phyloP scores from a whole-genome alignment of 108 stramenopile genomes.

The Pinguiococcus pyrenoidosus region DNA sequence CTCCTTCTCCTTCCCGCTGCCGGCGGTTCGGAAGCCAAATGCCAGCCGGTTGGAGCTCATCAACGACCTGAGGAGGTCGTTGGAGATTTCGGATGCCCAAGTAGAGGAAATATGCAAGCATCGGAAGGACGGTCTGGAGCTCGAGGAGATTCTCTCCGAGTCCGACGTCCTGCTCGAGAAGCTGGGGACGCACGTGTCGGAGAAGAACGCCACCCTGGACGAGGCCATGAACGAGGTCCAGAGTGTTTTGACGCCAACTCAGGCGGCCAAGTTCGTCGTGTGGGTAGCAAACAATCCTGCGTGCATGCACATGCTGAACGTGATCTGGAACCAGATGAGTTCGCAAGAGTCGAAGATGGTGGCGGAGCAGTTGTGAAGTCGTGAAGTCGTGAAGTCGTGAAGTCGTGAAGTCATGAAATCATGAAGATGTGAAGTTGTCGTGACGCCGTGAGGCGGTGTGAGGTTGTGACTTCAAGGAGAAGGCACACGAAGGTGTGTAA shows the following conservation, averaged over 20 bases:
- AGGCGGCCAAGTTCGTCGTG: constrained; percentile 79
- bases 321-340: constrained; percentile 59
- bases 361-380: no score
- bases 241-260: constrained; percentile 45
- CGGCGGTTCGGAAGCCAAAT: background rate
- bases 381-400: no score
- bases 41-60: constrained; percentile 45
- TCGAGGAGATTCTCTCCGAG: constrained; percentile 45
- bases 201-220: constrained; percentile 52
- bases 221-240: constrained; percentile 59
- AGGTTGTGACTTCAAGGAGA: no score
- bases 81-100: constrained; percentile 55
- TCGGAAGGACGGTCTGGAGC: constrained; percentile 20
- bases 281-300: constrained; percentile 80
- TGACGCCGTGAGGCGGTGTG: no score
- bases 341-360: no score
- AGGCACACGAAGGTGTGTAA: no score
- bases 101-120: constrained; percentile 37
- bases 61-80: constrained; percentile 46
- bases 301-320: constrained; percentile 85
- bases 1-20: background rate
- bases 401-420: no score
- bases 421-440: no score
- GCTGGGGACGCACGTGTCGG: constrained; percentile 30
- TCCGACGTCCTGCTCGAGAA: constrained; percentile 42